Conservation (phyloP, 1,284 basidiomycete species). For the Apiotrichum mycotoxinovorans region DNA sequence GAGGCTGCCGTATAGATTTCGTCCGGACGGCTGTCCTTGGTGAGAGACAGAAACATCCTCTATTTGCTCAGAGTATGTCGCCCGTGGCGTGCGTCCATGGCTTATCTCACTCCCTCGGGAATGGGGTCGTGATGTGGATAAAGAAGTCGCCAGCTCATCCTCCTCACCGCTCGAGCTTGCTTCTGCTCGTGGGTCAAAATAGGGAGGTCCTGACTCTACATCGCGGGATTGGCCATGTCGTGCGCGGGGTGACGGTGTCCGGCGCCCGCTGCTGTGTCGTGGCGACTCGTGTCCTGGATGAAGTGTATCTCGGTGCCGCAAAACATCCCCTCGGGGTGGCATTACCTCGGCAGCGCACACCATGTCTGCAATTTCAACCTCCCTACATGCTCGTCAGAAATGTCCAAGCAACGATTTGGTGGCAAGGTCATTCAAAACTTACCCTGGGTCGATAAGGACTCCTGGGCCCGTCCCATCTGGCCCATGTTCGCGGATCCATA, state of each 20-base stretch:
- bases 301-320: neutral
- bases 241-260: neutral
- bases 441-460: conserved; percentile 12
- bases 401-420: neutral
- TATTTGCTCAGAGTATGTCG: neutral
- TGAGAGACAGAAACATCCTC: neutral
- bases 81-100: neutral
- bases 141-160: neutral
- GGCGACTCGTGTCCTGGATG: neutral
- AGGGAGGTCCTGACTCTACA: neutral
- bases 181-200: neutral
- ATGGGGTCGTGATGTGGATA: neutral
- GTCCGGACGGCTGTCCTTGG: neutral
- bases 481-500: conserved; percentile 23
- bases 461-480: neutral
- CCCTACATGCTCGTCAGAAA: conserved; percentile 12
- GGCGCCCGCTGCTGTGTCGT: neutral
- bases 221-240: neutral
- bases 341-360: conserved; percentile 28
- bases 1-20: conserved; percentile 39
- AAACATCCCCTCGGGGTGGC: neutral
- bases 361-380: conserved; percentile 25
- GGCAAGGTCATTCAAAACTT: too few species aligned
- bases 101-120: conserved; percentile 6
- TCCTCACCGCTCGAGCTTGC: neutral